Evolutionary conservation across 2,329 filamentous ascomycete species (phyloP).

Genomic region (Lecanicillium sp.): DNA sequence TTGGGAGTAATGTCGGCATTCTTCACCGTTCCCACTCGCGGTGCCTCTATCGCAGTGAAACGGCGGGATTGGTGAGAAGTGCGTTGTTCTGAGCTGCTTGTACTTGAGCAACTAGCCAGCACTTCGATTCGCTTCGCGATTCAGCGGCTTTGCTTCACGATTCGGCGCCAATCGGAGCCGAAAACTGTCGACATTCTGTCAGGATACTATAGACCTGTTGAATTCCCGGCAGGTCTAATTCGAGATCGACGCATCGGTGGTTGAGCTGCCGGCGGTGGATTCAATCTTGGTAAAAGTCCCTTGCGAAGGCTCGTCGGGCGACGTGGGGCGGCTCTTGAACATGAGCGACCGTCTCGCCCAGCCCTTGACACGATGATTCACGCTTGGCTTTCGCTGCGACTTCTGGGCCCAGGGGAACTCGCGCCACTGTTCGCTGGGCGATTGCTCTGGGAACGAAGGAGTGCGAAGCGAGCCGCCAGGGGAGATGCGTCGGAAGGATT

Average conservation of each 20-base stretch:
- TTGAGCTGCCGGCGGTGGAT: slow-evolving; percentile 1
- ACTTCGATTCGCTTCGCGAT: no score
- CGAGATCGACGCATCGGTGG: no score
- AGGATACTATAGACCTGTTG: not conserved
- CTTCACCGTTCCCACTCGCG: no score
- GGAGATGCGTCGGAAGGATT: slow-evolving; percentile 16
- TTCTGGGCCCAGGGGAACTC: slow-evolving; percentile 24
- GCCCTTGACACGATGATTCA: slow-evolving; percentile 28
- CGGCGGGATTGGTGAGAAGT: no score
- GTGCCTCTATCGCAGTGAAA: no score
- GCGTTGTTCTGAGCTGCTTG: no score
- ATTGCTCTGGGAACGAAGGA: slow-evolving; percentile 11
- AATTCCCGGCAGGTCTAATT: no score
- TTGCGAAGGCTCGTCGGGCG: slow-evolving; percentile 18
- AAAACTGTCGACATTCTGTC: no score
- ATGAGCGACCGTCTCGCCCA: slow-evolving; percentile 30
- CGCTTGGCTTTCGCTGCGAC: slow-evolving; percentile 22
- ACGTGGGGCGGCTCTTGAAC: slow-evolving; percentile 18
- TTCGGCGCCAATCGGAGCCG: no score
- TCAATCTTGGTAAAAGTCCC: slow-evolving; percentile 6
- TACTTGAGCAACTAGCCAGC: no score
- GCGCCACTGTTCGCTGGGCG: slow-evolving; percentile 19
- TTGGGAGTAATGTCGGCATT: no score
- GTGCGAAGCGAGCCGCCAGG: slow-evolving; percentile 6
- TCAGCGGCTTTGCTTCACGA: no score